Evolutionary conservation across 2,329 filamentous ascomycete genomes (phyloP), one percentile per base, ranked within the genome.

Genomic region (Nemania sp.): DNA sequence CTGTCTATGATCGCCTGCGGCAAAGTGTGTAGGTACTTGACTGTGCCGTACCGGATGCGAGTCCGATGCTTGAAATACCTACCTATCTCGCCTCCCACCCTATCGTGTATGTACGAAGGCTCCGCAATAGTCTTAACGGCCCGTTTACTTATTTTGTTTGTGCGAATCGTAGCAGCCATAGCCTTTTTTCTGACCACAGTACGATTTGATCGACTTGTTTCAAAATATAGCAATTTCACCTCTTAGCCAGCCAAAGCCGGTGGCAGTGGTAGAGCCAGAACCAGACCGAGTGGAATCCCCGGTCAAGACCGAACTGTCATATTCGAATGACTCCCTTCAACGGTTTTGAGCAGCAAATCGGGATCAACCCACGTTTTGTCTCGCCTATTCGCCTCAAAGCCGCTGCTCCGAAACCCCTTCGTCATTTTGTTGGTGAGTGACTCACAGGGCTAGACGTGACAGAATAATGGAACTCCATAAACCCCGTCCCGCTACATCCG

Each of bases 111-210:
- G 60, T n/a, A 57, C 38, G 45, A 66, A 59, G 54, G 57, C 52
- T 62, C 63, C 64, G 64, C 64, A 62, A 32, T 47, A 18, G 32
- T 41, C 54, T 63, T 60, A 71, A 70, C 69, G 69, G 69, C 29
- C 69, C 69, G 69, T 38, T 71, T 71, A 71, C 69, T 35, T 70
- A 61, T 65, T 70, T 66, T 65, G 32, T 67, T 45, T 63, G 53
- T 61, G 41, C 52, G 57, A 68, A 64, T 62, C 54, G 26, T 10
- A 35, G n/a, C n/a, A 13, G 43, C n/a, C 43, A 53, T 52, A 41
- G 58, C 32, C 55, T 24, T 13, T n/a, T 52, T 63, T 67, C 66
- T 70, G 62, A 62, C 64, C 62, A 62, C 62, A 52, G 65, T 38
- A 55, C 57, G 26, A 62, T 47, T 56, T 53, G 52, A 62, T 62